Base-by-base conservation (phyloP, 1,139 yeast genomes). In the Geotrichum siamense region DNA sequence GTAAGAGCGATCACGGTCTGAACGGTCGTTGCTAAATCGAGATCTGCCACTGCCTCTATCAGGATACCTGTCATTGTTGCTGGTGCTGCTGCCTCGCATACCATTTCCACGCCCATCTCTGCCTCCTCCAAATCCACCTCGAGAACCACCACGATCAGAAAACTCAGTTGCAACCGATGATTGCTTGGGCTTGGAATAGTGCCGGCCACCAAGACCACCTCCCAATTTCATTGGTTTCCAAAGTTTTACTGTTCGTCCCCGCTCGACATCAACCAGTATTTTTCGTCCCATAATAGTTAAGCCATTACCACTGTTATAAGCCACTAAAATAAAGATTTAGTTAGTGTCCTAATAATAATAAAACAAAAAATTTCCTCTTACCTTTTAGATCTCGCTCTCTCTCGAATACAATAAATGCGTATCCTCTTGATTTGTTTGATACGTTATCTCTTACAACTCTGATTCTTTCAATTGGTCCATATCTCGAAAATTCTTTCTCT, bases 171-270 rank as follows among this genome's bases (percentile, higher is more conserved):
- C 17, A 9, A n/a, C 21, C 3, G 53, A 49, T 29, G 52, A 39
- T 22, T 54, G 38, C 6, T 43, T 48, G 2, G 51, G 56, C 42
- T 58, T 57, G 13, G 70, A 59, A 52, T 72, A 71, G 20, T 71
- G 76, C 45, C 85, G 64, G 1, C 85, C 85, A 5, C 86, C 87
- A 10, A 77, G 59, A 0, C 89, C 89, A 2, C 91, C 91, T 1
- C 86, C 89, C 1, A 82, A 63, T 47, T 83, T 60, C 58, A 89
- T 64, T 0, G 98, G 98, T 49, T 74, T 75, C 94, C 96, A 91
- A 51, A 72, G 74, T 48, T 82, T 74, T 12, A 78, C 76, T 0
- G 82, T 65, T 28, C 96, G 66, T 1, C 94, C 94, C 45, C 96
- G 68, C 58, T 87, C 97, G 23, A 80, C 78, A 60, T 91, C 98